Percentiles rank a stretch among this genome's conserved stretches.
Evolutionary conservation across 257 asterid species (phyloP).

Genomic region (Jasminum sambac): DNA sequence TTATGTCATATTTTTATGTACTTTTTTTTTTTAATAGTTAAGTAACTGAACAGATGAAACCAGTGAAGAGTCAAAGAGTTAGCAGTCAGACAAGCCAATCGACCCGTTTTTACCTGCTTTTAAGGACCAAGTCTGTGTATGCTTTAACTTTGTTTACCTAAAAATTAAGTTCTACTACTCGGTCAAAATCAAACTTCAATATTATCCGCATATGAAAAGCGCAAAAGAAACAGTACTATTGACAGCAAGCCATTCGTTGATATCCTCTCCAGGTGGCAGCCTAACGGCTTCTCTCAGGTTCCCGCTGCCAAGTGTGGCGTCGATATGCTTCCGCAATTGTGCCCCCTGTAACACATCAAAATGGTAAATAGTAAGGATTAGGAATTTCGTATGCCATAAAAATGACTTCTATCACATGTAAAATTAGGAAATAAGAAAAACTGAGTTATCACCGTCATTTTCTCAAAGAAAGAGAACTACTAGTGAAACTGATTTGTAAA

Average conservation of each 20-base stretch:
- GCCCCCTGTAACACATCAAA: constrained; percentile 63
- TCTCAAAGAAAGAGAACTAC: constrained; percentile 5
- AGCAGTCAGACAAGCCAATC: neutral
- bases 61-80: neutral
- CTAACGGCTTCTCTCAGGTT: constrained; percentile 94
- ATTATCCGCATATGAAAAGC: neutral
- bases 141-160: no score
- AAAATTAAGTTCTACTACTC: no score
- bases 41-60: neutral
- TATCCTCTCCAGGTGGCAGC: constrained; percentile 93
- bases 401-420: constrained; percentile 2
- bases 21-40: no score
- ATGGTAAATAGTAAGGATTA: constrained; percentile 14
- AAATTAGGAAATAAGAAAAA: constrained; percentile 4
- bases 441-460: constrained; percentile 11
- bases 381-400: neutral
- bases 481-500: constrained; percentile 5
- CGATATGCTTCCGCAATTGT: constrained; percentile 83
- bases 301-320: constrained; percentile 92
- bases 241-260: constrained; percentile 94
- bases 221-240: constrained; percentile 58
- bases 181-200: no score
- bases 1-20: no score
- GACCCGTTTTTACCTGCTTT: neutral
- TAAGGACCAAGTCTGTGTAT: no score